Conservation (phyloP, 805 yeast species). For the Candida sakaeoensis region DNA sequence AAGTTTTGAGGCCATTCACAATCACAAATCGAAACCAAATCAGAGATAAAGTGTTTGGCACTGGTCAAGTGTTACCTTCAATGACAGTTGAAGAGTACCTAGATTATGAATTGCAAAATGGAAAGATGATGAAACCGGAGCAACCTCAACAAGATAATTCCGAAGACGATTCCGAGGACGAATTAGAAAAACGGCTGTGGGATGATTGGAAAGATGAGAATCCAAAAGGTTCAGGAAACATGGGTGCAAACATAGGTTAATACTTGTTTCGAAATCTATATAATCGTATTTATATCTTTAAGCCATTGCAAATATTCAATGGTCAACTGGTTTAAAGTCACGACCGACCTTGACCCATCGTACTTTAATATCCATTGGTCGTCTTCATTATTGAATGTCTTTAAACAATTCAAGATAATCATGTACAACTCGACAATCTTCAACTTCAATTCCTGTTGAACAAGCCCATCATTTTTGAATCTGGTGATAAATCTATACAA, state of each 20-base stretch:
- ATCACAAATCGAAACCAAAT: slow-evolving; percentile 59
- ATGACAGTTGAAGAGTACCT: slow-evolving; percentile 91
- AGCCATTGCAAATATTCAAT: slow-evolving; percentile 35
- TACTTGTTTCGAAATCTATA: background rate
- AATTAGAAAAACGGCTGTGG: slow-evolving; percentile 81
- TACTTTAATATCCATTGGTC: slow-evolving; percentile 36
- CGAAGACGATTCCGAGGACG: slow-evolving; percentile 55
- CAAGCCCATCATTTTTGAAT: slow-evolving; percentile 24
- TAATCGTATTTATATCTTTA: slow-evolving; percentile 17
- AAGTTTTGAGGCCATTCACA: slow-evolving; percentile 80
- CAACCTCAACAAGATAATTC: slow-evolving; percentile 38
- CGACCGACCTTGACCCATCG: slow-evolving; percentile 11
- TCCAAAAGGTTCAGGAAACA: slow-evolving; percentile 88
- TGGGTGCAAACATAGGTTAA: slow-evolving; percentile 44
- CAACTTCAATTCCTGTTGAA: slow-evolving; percentile 28
- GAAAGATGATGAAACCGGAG: slow-evolving; percentile 65
- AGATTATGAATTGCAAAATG: slow-evolving; percentile 80
- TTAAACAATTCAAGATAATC: slow-evolving; percentile 37
- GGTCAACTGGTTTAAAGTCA: slow-evolving; percentile 26
- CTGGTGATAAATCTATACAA: slow-evolving; percentile 35
- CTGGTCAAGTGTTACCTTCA: slow-evolving; percentile 90
- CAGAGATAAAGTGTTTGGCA: slow-evolving; percentile 70
- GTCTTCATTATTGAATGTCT: slow-evolving; percentile 24
- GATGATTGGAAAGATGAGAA: slow-evolving; percentile 88
- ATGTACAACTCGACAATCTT: slow-evolving; percentile 40